These are phyloP conservation scores for Cladobotryum protrusum DNA, from an alignment of 2,329 filamentous ascomycete species.

Conservation along the genomic window DNA sequence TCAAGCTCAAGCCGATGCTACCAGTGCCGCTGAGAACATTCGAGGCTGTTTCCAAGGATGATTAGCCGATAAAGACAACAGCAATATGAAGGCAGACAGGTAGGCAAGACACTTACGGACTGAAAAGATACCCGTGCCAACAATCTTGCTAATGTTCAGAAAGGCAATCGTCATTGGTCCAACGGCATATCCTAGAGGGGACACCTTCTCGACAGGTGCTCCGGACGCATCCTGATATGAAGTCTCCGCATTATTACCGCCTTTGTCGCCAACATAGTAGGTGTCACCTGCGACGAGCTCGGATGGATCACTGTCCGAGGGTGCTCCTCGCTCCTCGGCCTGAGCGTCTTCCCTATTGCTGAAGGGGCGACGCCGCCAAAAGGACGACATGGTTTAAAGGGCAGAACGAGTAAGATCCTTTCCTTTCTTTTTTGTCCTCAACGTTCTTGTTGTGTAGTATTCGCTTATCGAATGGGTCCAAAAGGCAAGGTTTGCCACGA, in stretches of 20 bases:
- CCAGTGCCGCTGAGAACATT: slow-evolving; percentile 54
- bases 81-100: background rate
- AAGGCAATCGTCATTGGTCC: slow-evolving; percentile 51
- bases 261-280: slow-evolving; percentile 8
- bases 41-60: slow-evolving; percentile 36
- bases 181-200: slow-evolving; percentile 55
- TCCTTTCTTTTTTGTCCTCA: too few relatives aligned
- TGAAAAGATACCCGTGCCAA: slow-evolving; percentile 59
- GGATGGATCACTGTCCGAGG: slow-evolving; percentile 7
- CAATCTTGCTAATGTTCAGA: slow-evolving; percentile 56
- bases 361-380: slow-evolving; percentile 16
- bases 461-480: too few relatives aligned
- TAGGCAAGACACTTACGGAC: slow-evolving; percentile 43
- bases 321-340: slow-evolving; percentile 13
- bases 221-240: slow-evolving; percentile 57
- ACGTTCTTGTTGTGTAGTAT: too few relatives aligned
- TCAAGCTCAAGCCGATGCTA: slow-evolving; percentile 54
- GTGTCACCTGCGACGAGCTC: slow-evolving; percentile 3
- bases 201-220: slow-evolving; percentile 53
- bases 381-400: slow-evolving; percentile 8
- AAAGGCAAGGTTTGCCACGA: too few relatives aligned
- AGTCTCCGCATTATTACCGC: slow-evolving; percentile 41
- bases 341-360: slow-evolving; percentile 10
- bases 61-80: background rate
- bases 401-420: background rate